phyloP scores from a whole-genome alignment of 2,329 filamentous ascomycete species.

The Claviceps cyperi region DNA sequence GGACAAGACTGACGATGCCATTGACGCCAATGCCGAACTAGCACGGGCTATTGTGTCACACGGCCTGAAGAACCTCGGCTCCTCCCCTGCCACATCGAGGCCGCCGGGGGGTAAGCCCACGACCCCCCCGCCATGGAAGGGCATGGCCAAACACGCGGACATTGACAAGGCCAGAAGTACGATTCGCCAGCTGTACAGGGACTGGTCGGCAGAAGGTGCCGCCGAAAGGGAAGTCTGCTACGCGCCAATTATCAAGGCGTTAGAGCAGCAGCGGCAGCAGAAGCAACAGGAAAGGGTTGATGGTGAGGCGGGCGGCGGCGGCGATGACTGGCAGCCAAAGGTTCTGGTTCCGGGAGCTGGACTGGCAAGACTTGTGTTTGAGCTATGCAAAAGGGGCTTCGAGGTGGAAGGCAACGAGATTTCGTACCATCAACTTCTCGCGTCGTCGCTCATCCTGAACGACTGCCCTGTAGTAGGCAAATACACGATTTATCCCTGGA shows the following conservation, averaged over 20 bases:
- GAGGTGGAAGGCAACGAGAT: constrained; percentile 83
- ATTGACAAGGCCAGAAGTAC: constrained; percentile 88
- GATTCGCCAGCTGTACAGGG: constrained; percentile 82
- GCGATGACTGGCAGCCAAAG: constrained; percentile 31
- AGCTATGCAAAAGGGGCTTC: constrained; percentile 62
- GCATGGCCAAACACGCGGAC: constrained; percentile 56
- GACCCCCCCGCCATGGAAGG: constrained; percentile 51
- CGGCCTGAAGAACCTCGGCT: constrained; percentile 50
- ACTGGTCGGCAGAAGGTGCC: constrained; percentile 74
- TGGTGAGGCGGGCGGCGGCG: background rate
- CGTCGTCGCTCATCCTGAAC: constrained; percentile 65
- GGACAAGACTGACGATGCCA: constrained; percentile 67
- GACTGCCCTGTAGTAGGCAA: constrained; percentile 42
- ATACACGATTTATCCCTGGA: constrained; percentile 72
- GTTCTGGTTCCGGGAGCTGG: constrained; percentile 85
- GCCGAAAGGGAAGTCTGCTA: constrained; percentile 67
- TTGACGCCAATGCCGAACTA: constrained; percentile 75
- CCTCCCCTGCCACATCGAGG: constrained; percentile 25
- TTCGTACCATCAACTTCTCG: constrained; percentile 90
- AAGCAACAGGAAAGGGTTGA: constrained; percentile 21
- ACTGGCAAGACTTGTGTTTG: constrained; percentile 76
- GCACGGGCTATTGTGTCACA: constrained; percentile 62
- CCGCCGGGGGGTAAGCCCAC: constrained; percentile 23
- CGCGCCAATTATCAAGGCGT: constrained; percentile 51
- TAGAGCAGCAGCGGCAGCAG: constrained; percentile 35